Conservation (phyloP, 2,329 filamentous ascomycete genomes). For the Macroventuria anomochaeta region DNA sequence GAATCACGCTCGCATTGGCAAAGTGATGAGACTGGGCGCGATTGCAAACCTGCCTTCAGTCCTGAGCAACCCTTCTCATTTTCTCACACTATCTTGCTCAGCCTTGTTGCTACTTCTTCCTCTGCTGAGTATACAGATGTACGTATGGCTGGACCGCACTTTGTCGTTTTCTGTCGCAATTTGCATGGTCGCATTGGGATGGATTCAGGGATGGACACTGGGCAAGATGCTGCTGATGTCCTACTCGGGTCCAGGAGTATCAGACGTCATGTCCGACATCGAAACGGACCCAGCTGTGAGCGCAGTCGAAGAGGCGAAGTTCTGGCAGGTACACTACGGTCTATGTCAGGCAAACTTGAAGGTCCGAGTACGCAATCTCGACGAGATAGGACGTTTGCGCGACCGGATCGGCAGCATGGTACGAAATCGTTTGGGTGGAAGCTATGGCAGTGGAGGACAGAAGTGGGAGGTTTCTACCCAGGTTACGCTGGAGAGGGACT, state of each 20-base stretch:
- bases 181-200: conserved; percentile 86
- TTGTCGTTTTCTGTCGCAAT: conserved; percentile 82
- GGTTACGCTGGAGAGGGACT: conserved; percentile 64
- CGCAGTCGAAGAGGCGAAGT: conserved; percentile 85
- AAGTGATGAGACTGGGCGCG: conserved; percentile 85
- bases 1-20: conserved; percentile 91
- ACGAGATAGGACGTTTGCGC: conserved; percentile 73
- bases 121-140: conserved; percentile 79
- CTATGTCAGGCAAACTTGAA: conserved; percentile 95
- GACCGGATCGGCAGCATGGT: conserved; percentile 79
- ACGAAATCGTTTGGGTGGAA: conserved; percentile 84
- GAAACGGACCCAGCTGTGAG: conserved; percentile 78
- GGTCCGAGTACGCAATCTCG: conserved; percentile 69
- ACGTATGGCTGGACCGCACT: conserved; percentile 81
- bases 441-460: conserved; percentile 79
- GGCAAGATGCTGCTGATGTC: conserved; percentile 97
- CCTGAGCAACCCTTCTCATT: conserved; percentile 94
- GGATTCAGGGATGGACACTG: conserved; percentile 81
- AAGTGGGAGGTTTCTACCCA: conserved; percentile 95
- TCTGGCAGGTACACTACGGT: conserved; percentile 99
- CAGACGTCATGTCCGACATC: conserved; percentile 82
- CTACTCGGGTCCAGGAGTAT: conserved; percentile 68
- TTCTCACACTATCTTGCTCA: conserved; percentile 89
- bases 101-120: conserved; percentile 80
- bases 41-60: conserved; percentile 82